phyloP scores from a whole-genome alignment of 306 rosid genomes.

The Quercus mongolica region DNA sequence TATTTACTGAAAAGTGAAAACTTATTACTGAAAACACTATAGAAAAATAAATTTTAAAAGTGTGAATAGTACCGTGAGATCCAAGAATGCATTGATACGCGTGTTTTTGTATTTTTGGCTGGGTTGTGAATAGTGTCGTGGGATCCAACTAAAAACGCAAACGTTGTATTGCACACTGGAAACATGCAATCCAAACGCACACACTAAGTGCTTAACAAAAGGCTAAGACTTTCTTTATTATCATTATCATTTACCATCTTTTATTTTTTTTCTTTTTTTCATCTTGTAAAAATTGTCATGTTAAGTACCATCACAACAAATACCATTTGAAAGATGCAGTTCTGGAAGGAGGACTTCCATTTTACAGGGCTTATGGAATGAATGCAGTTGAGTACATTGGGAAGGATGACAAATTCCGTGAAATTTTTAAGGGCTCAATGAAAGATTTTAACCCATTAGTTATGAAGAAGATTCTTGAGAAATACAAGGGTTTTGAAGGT shows the following conservation, averaged over 20 bases:
- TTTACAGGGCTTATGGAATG: constrained; percentile 14
- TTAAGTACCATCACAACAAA: neutral
- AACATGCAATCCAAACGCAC: too few relatives aligned
- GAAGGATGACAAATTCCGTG: constrained; percentile 15
- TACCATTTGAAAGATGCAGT: constrained; percentile 26
- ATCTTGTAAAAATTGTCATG: neutral
- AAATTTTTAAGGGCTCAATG: constrained; percentile 11
- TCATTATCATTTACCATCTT: neutral
- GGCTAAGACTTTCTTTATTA: neutral
- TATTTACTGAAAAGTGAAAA: too few relatives aligned
- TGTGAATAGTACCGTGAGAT: too few relatives aligned
- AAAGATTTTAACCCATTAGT: constrained; percentile 12
- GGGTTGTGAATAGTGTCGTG: too few relatives aligned
- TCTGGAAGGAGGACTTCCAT: constrained; percentile 27
- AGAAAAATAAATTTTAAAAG: too few relatives aligned
- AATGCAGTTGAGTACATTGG: neutral
- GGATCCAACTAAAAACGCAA: too few relatives aligned
- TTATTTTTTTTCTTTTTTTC: neutral
- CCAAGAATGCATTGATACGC: too few relatives aligned
- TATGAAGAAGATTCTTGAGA: constrained; percentile 9
- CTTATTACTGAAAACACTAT: too few relatives aligned
- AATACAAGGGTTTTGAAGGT: constrained; percentile 20
- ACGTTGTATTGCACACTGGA: too few relatives aligned
- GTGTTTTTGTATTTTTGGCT: too few relatives aligned
- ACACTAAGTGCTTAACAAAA: neutral